Conservation (phyloP, 257 asterid species). For the Nicotiana attenuata region DNA sequence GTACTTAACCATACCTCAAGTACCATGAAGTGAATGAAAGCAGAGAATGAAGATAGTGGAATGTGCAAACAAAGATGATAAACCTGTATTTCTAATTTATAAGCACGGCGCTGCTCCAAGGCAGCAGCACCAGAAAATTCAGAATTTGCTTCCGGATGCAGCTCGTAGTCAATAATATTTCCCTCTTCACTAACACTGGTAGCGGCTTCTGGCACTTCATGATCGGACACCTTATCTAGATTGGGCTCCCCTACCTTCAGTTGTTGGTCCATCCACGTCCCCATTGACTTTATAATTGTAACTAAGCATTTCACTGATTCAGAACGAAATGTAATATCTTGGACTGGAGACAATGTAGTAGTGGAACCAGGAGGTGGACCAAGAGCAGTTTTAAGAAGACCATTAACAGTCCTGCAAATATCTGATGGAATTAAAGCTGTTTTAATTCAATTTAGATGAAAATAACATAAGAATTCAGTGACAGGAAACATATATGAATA, state of each 20-base stretch:
- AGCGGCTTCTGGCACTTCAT: conserved; percentile 49
- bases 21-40: not conserved
- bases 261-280: conserved; percentile 97
- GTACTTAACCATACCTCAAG: not conserved
- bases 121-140: conserved; percentile 73
- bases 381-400: conserved; percentile 92
- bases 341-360: conserved; percentile 80
- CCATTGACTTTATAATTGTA: conserved; percentile 85
- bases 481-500: not conserved
- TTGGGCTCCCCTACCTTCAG: conserved; percentile 67
- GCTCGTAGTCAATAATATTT: conserved; percentile 59
- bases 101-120: conserved; percentile 93
- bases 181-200: conserved; percentile 47
- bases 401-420: conserved; percentile 91
- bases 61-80: conserved; percentile 5
- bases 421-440: conserved; percentile 40
- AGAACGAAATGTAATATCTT: conserved; percentile 88
- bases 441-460: conserved; percentile 26
- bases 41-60: not conserved
- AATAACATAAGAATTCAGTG: conserved; percentile 2
- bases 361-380: conserved; percentile 98
- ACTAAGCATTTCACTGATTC: conserved; percentile 96
- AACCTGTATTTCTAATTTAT: conserved; percentile 96
- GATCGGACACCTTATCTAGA: conserved; percentile 47
- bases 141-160: conserved; percentile 56